Conservation (phyloP, 345 rosid species). For the Arabidopsis arenosa region DNA sequence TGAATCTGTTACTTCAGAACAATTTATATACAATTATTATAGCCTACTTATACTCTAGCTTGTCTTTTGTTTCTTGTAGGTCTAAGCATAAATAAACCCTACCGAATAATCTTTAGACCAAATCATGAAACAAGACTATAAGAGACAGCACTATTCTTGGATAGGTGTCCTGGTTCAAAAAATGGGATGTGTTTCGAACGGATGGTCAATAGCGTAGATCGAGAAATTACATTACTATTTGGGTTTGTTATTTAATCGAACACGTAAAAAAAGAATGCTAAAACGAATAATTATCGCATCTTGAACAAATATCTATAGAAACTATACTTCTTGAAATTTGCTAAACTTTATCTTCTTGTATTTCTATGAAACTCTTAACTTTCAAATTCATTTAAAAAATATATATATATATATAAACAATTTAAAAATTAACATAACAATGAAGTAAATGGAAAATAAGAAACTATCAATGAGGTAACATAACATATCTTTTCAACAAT, state of each 20-base stretch:
- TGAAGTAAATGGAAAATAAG: not conserved
- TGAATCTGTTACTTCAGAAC: constrained; percentile 37
- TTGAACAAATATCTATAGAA: not conserved
- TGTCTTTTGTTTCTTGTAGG: constrained; percentile 41
- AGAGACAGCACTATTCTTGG: constrained; percentile 32
- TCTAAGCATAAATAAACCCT: constrained; percentile 44
- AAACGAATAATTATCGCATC: not conserved
- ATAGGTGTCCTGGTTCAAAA: constrained; percentile 8
- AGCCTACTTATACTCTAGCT: constrained; percentile 32
- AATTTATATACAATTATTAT: constrained; percentile 8
- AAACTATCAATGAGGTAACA: not conserved
- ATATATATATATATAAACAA: too few relatives aligned
- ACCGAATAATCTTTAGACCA: constrained; percentile 31
- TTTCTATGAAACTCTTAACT: not conserved
- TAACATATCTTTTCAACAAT: not conserved
- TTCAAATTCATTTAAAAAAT: not conserved
- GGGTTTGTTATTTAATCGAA: constrained; percentile 12
- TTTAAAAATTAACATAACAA: not conserved
- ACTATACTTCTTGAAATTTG: not conserved
- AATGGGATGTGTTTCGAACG: constrained; percentile 36
- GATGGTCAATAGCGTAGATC: constrained; percentile 27
- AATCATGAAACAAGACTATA: constrained; percentile 27
- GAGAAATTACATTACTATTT: constrained; percentile 29
- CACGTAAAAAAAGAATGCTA: constrained; percentile 16
- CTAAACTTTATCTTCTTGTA: not conserved